Evolutionary conservation across 1,284 basidiomycete genomes (phyloP), one percentile per base, ranked within the genome.

Genomic region (Pseudozyma thailandica): DNA sequence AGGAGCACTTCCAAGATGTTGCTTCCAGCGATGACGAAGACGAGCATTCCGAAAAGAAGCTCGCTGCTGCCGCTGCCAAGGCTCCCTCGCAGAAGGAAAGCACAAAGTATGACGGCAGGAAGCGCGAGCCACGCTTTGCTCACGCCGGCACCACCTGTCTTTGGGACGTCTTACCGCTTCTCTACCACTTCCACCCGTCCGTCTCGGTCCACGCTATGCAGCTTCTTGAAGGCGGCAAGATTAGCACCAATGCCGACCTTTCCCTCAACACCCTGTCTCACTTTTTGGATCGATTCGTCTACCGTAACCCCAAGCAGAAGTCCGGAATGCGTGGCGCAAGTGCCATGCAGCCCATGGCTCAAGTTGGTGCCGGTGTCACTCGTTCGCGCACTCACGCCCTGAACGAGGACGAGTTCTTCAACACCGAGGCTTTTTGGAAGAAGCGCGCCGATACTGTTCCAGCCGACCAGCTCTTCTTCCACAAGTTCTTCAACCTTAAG

Each of bases 291-390:
- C 86, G 88, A 25, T 90, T 91, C 84, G 92, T 98, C 27, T 98
- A 94, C 86, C 92, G 94, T 82, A 98, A 98, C 83, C 91, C 94
- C 2, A 98, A 98, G 86, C 92, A 94, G 84, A 81, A 88, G 4
- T 81, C 85, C 12, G 91, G 90, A 72, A 91, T 93, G 21, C 87
- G 89, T 2, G 92, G 91, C 62, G 91, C 92, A 2, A 78, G 77
- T 47, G 77, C 78, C 65, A 98, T 98, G 96, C 96, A 99, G 84
- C 94, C 94, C n/a, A 59, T 64, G 35, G 55, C 70, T 10, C 87
- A 88, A 43, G 83, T 84, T 2, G 89, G 89, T n/a, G 85, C 85
- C 41, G 69, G 64, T 20, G 87, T 96, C 85, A 55, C 90, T 71
- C 85, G 91, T 82, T 90, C 69, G 90, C 89, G 82, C 91, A 92